Conservation (phyloP, 768 basidiomycete species). For the Mycena haematopus region DNA sequence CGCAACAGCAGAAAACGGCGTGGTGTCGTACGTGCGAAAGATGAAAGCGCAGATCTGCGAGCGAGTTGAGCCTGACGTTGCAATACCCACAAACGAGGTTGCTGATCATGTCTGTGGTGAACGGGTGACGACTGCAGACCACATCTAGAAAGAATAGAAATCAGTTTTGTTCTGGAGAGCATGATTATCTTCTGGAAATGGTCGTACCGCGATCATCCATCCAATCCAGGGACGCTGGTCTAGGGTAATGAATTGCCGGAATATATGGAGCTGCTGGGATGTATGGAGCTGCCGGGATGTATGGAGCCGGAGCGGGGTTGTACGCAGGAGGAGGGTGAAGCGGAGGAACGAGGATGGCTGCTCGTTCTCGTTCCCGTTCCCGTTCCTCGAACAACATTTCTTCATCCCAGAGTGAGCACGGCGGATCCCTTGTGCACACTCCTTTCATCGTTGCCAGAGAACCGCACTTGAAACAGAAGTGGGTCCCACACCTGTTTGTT, state of each 20-base stretch:
- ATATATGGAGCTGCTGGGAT: too few relatives aligned
- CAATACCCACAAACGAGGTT: constrained; percentile 38
- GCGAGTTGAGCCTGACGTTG: constrained; percentile 31
- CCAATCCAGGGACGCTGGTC: constrained; percentile 28
- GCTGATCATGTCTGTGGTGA: constrained; percentile 34
- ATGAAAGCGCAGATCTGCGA: constrained; percentile 35
- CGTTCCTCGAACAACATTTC: constrained; percentile 42
- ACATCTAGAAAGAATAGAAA: constrained; percentile 1
- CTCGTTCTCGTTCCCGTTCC: constrained; percentile 34
- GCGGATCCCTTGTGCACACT: constrained; percentile 39
- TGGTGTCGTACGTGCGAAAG: constrained; percentile 33
- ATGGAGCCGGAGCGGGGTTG: constrained; percentile 13
- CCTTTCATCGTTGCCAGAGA: constrained; percentile 33
- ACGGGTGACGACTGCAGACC: constrained; percentile 31
- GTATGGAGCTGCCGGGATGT: not conserved
- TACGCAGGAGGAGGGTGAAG: constrained; percentile 16
- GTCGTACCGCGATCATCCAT: constrained; percentile 34
- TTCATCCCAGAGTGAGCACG: constrained; percentile 47
- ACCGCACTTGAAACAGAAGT: constrained; percentile 52
- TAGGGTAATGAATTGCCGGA: not conserved
- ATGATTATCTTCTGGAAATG: not conserved
- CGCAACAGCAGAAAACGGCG: constrained; percentile 36
- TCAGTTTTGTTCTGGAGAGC: not conserved
- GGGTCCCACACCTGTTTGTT: constrained; percentile 38
- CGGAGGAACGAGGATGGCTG: constrained; percentile 19